Percentiles rank a stretch among this genome's conserved stretches.
Conservation (phyloP, 208 protist species). For the Leptomonas pyrrhocoris region DNA sequence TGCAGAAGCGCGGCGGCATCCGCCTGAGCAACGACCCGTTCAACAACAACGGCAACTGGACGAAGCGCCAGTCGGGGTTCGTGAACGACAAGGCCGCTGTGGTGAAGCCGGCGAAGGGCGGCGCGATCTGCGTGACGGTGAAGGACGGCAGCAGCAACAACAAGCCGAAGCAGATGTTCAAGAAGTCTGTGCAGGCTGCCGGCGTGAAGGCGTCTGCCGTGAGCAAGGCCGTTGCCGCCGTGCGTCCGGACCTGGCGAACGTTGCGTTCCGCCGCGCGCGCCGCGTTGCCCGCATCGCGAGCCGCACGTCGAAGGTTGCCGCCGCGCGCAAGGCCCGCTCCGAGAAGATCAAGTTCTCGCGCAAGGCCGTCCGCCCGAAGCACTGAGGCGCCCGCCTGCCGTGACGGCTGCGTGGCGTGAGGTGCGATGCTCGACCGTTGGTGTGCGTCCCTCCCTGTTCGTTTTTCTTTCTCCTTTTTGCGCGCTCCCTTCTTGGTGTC, state of each 20-base stretch:
- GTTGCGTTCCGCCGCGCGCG: conserved; percentile 81
- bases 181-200: conserved; percentile 66
- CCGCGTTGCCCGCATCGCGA: conserved; percentile 64
- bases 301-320: conserved; percentile 64
- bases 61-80: conserved; percentile 85
- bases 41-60: conserved; percentile 91
- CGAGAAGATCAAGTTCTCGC: conserved; percentile 69
- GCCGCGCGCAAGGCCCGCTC: conserved; percentile 85
- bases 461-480: conserved; percentile 3
- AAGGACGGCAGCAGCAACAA: conserved; percentile 75
- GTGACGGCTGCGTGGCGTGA: conserved; percentile 2
- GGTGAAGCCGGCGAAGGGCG: conserved; percentile 72
- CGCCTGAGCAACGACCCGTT: conserved; percentile 86
- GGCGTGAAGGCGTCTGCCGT: conserved; percentile 78
- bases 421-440: conserved; percentile 15
- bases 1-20: conserved; percentile 83
- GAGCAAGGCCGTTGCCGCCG: conserved; percentile 66
- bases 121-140: conserved; percentile 66
- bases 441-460: neutral
- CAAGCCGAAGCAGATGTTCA: conserved; percentile 83
- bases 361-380: conserved; percentile 78
- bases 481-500: neutral
- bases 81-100: conserved; percentile 72
- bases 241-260: conserved; percentile 83
- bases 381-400: conserved; percentile 27